Evolutionary conservation across 495 filamentous ascomycete species (phyloP).

Genomic region (Aspergillus panamensis): DNA sequence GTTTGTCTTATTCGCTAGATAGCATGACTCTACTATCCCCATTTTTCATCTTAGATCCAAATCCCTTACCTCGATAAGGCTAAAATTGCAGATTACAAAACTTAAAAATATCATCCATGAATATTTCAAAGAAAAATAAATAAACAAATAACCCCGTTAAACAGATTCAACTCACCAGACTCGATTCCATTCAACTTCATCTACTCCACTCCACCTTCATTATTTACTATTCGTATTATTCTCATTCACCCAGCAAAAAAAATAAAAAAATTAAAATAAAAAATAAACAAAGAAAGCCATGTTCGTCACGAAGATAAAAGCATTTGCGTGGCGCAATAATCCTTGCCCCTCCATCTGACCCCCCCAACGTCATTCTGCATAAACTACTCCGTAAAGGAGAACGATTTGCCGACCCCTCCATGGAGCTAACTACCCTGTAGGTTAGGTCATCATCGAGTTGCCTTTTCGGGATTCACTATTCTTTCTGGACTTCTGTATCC

Average conservation of each 20-base stretch:
- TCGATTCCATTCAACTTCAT: not conserved
- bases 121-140: not conserved
- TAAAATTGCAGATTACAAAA: not conserved
- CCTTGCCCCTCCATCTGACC: conserved; percentile 11
- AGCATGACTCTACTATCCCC: too few relatives aligned
- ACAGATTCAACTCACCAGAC: too few relatives aligned
- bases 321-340: conserved; percentile 1
- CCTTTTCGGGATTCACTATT: not conserved
- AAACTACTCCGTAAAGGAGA: not conserved
- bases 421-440: too few relatives aligned
- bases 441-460: too few relatives aligned
- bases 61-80: too few relatives aligned
- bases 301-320: not conserved
- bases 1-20: not conserved
- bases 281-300: not conserved
- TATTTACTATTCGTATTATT: too few relatives aligned
- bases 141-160: not conserved
- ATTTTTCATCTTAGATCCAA: too few relatives aligned
- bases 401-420: too few relatives aligned
- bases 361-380: conserved; percentile 19
- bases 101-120: not conserved
- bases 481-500: not conserved
- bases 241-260: not conserved
- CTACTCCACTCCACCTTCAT: not conserved
- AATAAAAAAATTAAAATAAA: not conserved